These are phyloP conservation scores for Udeniomyces megalosporus DNA, from an alignment of 768 basidiomycete genomes.

Conservation along the genomic window DNA sequence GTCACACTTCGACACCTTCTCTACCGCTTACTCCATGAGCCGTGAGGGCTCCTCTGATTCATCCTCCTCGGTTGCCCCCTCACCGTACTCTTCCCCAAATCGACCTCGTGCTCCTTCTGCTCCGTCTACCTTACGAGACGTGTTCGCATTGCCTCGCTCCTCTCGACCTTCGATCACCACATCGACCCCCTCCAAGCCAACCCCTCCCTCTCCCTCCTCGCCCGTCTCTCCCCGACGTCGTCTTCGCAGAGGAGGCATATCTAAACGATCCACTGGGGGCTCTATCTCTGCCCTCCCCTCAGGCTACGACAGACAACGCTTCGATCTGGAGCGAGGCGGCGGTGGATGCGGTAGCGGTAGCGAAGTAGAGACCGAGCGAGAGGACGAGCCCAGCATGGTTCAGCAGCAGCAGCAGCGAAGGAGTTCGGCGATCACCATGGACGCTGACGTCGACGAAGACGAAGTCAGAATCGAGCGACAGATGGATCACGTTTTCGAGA, in stretches of 20 bases:
- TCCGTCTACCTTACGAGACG: background rate
- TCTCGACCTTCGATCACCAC: background rate
- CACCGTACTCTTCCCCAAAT: background rate
- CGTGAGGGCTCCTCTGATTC: background rate
- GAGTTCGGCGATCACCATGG: background rate
- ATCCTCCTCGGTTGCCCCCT: background rate
- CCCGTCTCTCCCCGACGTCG: background rate
- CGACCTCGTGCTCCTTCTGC: background rate
- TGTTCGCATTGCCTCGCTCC: background rate
- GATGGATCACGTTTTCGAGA: background rate
- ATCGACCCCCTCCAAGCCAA: background rate
- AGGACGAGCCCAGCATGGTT: background rate
- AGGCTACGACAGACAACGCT: background rate
- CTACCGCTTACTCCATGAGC: background rate
- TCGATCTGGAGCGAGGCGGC: too few species aligned
- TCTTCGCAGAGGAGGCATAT: background rate
- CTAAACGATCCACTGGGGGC: background rate
- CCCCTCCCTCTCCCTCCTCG: background rate
- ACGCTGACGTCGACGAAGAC: background rate
- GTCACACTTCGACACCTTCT: background rate
- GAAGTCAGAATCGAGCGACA: background rate
- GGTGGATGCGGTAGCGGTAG: background rate
- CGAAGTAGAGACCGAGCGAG: background rate
- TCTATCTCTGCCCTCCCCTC: background rate
- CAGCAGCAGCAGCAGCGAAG: background rate